These are phyloP conservation scores for Penicillium chermesinum DNA, from an alignment of 495 filamentous ascomycete genomes.

Conservation along the genomic window DNA sequence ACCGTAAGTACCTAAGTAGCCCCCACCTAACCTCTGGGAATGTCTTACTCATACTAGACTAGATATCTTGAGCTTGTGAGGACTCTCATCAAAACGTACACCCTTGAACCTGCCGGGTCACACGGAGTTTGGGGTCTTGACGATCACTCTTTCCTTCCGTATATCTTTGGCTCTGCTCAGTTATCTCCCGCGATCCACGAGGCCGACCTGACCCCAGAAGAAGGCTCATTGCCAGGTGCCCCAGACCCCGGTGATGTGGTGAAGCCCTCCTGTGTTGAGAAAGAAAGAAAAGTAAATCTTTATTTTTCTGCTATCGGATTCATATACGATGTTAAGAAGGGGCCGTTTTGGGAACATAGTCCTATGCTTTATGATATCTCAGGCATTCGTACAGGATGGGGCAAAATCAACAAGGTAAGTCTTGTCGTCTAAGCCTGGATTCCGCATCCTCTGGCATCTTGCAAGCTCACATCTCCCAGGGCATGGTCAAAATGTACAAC, in stretches of 20 bases:
- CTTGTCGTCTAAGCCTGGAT: not conserved
- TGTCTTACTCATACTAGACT: slow-evolving; percentile 5
- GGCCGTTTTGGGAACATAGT: slow-evolving; percentile 98
- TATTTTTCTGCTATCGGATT: slow-evolving; percentile 99
- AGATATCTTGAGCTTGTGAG: slow-evolving; percentile 86
- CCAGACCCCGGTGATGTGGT: slow-evolving; percentile 66
- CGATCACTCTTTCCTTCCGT: slow-evolving; percentile 96
- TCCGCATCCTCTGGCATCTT: not conserved
- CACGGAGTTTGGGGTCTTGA: slow-evolving; percentile 97
- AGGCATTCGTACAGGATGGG: slow-evolving; percentile 86
- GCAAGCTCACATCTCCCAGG: slow-evolving; percentile 26
- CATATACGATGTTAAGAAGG: slow-evolving; percentile 95
- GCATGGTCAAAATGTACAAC: slow-evolving; percentile 72
- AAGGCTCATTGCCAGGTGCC: slow-evolving; percentile 68
- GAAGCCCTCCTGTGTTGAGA: slow-evolving; percentile 59
- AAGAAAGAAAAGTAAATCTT: slow-evolving; percentile 69
- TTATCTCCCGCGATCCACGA: slow-evolving; percentile 66
- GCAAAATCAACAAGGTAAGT: slow-evolving; percentile 93
- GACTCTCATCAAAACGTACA: slow-evolving; percentile 79
- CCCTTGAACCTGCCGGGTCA: slow-evolving; percentile 89
- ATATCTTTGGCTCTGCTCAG: slow-evolving; percentile 89
- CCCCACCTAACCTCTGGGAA: not conserved
- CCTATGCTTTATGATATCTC: slow-evolving; percentile 94
- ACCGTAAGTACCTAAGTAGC: slow-evolving; percentile 52
- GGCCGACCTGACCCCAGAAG: slow-evolving; percentile 58